A percentile compares a stretch with the other conserved stretches of the same genome.
Evolutionary conservation across 768 basidiomycete genomes (phyloP).

Genomic region (Rhizopogon vinicolor): DNA sequence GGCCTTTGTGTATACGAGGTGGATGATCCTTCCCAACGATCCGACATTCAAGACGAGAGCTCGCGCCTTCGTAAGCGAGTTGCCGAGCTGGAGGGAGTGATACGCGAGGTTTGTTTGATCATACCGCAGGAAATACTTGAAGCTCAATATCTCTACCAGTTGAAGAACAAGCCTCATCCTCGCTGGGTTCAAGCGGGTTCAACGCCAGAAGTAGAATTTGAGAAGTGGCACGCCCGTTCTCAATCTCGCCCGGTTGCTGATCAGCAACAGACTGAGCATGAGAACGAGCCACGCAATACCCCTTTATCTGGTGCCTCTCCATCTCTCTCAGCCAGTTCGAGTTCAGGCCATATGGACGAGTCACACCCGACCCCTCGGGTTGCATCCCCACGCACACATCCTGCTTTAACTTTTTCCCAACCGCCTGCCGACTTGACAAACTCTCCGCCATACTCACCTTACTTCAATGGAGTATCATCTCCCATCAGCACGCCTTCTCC

Average conservation of each 20-base stretch:
- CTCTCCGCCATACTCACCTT: slow-evolving; percentile 9
- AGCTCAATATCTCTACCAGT: slow-evolving; percentile 26
- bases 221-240: slow-evolving; percentile 18
- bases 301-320: slow-evolving; percentile 1
- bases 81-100: slow-evolving; percentile 79
- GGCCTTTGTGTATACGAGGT: slow-evolving; percentile 84
- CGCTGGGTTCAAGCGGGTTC: slow-evolving; percentile 42
- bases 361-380: slow-evolving; percentile 9
- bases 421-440: slow-evolving; percentile 11
- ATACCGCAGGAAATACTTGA: neutral
- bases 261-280: slow-evolving; percentile 4
- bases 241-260: slow-evolving; percentile 16
- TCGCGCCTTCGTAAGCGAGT: slow-evolving; percentile 67
- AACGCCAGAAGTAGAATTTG: slow-evolving; percentile 18
- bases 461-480: slow-evolving; percentile 15
- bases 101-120: slow-evolving; percentile 55
- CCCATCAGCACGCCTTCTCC: slow-evolving; percentile 26
- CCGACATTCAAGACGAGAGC: slow-evolving; percentile 52
- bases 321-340: slow-evolving; percentile 1
- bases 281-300: neutral
- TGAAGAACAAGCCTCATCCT: slow-evolving; percentile 72
- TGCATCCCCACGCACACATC: slow-evolving; percentile 25
- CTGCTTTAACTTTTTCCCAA: slow-evolving; percentile 26
- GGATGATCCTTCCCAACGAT: slow-evolving; percentile 63
- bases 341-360: neutral